These are phyloP conservation scores for Bipolaris zeicola DNA, from an alignment of 2,329 filamentous ascomycete species.

Conservation along the genomic window DNA sequence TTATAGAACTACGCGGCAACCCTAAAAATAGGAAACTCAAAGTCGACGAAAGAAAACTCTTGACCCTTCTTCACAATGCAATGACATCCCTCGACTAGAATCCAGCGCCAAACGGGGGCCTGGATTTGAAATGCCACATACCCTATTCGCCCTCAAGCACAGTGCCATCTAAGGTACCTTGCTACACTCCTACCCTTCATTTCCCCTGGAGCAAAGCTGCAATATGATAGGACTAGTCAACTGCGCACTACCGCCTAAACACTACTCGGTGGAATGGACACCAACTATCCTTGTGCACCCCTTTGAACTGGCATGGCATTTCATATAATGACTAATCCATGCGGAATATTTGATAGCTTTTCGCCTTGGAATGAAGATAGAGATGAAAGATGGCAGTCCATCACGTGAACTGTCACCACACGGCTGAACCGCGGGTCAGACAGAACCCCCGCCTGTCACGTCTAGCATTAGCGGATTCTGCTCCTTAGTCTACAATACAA, in stretches of 20 bases:
- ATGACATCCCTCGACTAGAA: constrained; percentile 50
- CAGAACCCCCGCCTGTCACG: too few relatives aligned
- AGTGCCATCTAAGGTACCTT: constrained; percentile 53
- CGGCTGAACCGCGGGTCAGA: too few relatives aligned
- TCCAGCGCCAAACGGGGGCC: constrained; percentile 57
- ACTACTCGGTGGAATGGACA: constrained; percentile 58
- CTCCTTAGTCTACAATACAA: too few relatives aligned
- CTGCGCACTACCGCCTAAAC: constrained; percentile 57
- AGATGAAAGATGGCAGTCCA: background rate
- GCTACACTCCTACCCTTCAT: constrained; percentile 44
- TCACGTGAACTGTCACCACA: too few relatives aligned
- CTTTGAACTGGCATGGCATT: constrained; percentile 44
- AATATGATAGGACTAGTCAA: constrained; percentile 55
- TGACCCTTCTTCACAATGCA: constrained; percentile 48
- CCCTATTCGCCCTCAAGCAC: constrained; percentile 55
- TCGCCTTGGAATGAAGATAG: constrained; percentile 31
- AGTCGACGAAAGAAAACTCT: constrained; percentile 43
- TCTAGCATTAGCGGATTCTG: too few relatives aligned
- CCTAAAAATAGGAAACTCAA: constrained; percentile 49
- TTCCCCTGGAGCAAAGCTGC: constrained; percentile 51
- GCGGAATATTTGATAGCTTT: constrained; percentile 29
- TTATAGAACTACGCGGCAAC: constrained; percentile 44
- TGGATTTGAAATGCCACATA: constrained; percentile 55
- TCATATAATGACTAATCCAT: constrained; percentile 33
- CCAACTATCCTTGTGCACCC: constrained; percentile 56